A percentile compares a stretch with the other conserved stretches of the same genome.
phyloP scores from a whole-genome alignment of 768 basidiomycete species.

The Leccinum uliginosum region DNA sequence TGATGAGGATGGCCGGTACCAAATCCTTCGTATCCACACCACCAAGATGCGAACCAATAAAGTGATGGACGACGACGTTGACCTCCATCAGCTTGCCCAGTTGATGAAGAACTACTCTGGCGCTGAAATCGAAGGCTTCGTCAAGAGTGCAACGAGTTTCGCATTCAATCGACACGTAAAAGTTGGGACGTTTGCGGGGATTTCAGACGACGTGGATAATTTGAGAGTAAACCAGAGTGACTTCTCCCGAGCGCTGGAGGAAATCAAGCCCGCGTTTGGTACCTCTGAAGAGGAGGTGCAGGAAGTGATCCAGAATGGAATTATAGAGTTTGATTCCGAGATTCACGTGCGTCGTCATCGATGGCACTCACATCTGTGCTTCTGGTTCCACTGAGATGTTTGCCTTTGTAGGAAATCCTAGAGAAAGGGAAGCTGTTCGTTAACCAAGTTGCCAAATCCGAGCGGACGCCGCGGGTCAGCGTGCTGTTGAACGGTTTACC shows the following conservation, averaged over 20 bases:
- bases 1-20: conserved; percentile 85
- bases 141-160: conserved; percentile 98
- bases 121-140: conserved; percentile 91
- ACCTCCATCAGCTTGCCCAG: conserved; percentile 74
- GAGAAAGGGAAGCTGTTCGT: conserved; percentile 85
- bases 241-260: conserved; percentile 87
- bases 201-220: conserved; percentile 93
- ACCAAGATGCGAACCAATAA: conserved; percentile 88
- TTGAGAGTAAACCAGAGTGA: conserved; percentile 82
- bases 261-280: conserved; percentile 96
- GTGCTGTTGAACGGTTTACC: conserved; percentile 86
- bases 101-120: conserved; percentile 97
- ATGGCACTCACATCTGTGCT: background rate
- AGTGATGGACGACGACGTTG: conserved; percentile 84
- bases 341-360: conserved; percentile 55
- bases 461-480: conserved; percentile 88
- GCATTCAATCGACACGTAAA: conserved; percentile 98
- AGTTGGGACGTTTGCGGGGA: conserved; percentile 94
- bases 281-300: conserved; percentile 94
- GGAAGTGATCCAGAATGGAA: conserved; percentile 93
- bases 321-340: conserved; percentile 76
- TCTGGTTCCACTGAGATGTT: background rate
- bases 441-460: conserved; percentile 88
- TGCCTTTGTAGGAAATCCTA: conserved; percentile 62
- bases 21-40: conserved; percentile 96